Conservation (phyloP, 129 eudicot species). For the Helianthus tuberosus region DNA sequence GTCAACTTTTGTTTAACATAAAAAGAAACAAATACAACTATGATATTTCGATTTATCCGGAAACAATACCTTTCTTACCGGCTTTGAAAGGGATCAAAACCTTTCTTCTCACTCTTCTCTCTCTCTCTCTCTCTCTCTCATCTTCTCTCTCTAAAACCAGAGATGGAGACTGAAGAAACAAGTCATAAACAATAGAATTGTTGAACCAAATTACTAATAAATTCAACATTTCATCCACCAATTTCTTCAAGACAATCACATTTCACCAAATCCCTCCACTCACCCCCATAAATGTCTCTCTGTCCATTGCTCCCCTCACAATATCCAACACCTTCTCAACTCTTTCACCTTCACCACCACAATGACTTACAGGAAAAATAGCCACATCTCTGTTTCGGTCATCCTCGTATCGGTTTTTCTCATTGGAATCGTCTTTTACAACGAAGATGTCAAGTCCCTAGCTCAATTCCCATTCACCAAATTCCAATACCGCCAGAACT, state of each 20-base stretch:
- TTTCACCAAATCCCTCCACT: constrained; percentile 58
- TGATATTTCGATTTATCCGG: constrained; percentile 13
- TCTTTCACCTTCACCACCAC: constrained; percentile 31
- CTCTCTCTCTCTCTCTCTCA: constrained; percentile 29
- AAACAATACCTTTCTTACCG: constrained; percentile 31
- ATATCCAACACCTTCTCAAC: background rate
- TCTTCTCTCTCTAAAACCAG: constrained; percentile 28
- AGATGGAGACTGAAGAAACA: background rate
- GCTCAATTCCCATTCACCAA: constrained; percentile 59
- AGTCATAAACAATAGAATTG: background rate
- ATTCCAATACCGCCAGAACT: background rate
- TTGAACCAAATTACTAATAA: background rate
- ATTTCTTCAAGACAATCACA: constrained; percentile 49
- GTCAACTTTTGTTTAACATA: background rate
- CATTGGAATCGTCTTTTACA: constrained; percentile 72
- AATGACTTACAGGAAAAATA: constrained; percentile 61
- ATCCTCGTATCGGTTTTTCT: constrained; percentile 57
- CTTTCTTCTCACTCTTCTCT: no score
- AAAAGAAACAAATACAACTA: background rate
- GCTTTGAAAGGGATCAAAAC: constrained; percentile 7
- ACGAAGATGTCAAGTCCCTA: constrained; percentile 71
- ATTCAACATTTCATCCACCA: constrained; percentile 12
- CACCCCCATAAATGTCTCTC: constrained; percentile 26
- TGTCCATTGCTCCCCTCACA: constrained; percentile 27
- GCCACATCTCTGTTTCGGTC: constrained; percentile 56